These are phyloP conservation scores for Sporothrix variecibatus DNA, from an alignment of 2,329 filamentous ascomycete species.

Conservation along the genomic window DNA sequence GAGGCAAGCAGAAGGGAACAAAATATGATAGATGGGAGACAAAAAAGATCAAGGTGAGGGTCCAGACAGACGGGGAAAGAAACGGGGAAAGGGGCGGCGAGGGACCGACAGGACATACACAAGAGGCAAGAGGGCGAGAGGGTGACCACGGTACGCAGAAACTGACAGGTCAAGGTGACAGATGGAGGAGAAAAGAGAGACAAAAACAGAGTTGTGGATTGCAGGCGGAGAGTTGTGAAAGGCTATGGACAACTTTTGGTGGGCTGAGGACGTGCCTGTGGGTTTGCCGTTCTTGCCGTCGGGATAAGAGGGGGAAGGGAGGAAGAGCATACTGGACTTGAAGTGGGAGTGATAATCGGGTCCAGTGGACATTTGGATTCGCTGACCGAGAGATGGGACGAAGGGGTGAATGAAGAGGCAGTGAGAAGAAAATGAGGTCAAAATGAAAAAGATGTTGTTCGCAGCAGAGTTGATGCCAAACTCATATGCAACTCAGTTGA, in stretches of 20 bases:
- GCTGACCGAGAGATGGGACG: background rate
- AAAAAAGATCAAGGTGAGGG: background rate
- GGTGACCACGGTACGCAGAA: background rate
- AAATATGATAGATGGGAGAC: background rate
- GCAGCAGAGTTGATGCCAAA: background rate
- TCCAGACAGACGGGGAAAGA: background rate
- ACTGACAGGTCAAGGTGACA: constrained; percentile 4
- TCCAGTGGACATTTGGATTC: background rate
- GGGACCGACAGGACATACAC: background rate
- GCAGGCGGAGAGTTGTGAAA: background rate
- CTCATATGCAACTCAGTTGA: background rate
- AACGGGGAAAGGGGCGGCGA: background rate
- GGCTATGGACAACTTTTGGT: background rate
- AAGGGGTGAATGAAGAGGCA: background rate
- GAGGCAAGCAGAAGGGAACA: background rate
- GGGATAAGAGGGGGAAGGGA: constrained; percentile 6
- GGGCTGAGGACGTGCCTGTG: background rate
- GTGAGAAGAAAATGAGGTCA: background rate
- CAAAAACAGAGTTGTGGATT: background rate
- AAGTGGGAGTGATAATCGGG: background rate
- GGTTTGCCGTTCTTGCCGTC: constrained; percentile 15
- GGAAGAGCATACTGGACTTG: background rate
- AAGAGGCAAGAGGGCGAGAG: background rate
- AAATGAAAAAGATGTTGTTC: background rate
- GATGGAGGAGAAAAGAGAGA: background rate